Base-by-base conservation (phyloP, 2,329 filamentous ascomycete species). In the Mariannaea elegans region DNA sequence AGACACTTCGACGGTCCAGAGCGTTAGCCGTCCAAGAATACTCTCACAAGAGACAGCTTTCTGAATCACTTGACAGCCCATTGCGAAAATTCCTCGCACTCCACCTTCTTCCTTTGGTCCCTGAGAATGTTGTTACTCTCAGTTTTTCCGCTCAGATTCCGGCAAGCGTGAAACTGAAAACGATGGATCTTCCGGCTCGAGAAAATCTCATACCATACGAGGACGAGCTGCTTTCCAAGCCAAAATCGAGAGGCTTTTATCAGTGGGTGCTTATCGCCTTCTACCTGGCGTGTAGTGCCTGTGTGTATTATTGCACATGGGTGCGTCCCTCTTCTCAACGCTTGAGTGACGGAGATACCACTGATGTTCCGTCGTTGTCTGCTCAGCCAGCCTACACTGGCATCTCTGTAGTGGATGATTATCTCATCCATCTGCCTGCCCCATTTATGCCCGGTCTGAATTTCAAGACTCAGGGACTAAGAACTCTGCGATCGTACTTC, bases 31-130 rank as follows among this genome's bases (percentile, higher is more conserved):
- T 23, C 2, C 42, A 50, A 29, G 14, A 45, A 3, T 59, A 59
- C 13, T 59, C 56, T 2, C 56, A 55, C 29, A 49, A 55, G 14
- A 34, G 51, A 46, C 56, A 59, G 19, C 45, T 38, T 7, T 56
- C 32, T 2, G 56, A 59, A 16, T 50, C 56, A 19, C 51, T 59
- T 3, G 45, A 56, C n/a, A 50, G 9, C 14, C 8, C 44, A 12
- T 4, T 56, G 3, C 44, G 27, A 31, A 23, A 18, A 16, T 10
- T 49, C 5, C 9, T 50, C 7, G 56, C 51, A 12, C 31, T 56
- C 2, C 18, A 41, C 9, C 23, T 59, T 14, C 29, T 59, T 2
- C 56, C 51, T 6, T 24, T 48, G 3, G 56, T 19, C 3, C n/a
- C 24, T 13, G 51, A 56, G 9, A 29, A 29, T 8, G 21, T 36